Percentiles rank a stretch among this genome's conserved stretches.
Evolutionary conservation across 768 basidiomycete species (phyloP).

Genomic region (Amanita polypyramis): DNA sequence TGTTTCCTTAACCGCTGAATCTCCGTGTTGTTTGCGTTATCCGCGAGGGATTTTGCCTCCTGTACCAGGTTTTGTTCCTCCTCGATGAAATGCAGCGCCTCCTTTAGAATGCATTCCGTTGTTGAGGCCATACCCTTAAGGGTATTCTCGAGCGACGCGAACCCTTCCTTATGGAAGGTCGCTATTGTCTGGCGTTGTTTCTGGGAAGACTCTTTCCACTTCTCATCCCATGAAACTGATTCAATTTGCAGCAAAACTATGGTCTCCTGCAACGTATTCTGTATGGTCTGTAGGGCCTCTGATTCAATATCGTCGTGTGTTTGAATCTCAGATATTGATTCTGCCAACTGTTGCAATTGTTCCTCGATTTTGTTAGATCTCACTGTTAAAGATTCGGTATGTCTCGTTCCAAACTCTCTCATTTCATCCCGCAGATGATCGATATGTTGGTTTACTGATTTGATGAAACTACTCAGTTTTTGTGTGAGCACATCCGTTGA

Average conservation of each 20-base stretch:
- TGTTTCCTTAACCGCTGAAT: conserved; percentile 35
- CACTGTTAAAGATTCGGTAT: conserved; percentile 40
- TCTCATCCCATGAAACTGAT: conserved; percentile 45
- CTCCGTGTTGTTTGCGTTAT: conserved; percentile 21
- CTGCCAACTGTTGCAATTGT: conserved; percentile 44
- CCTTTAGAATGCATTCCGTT: conserved; percentile 48
- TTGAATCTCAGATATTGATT: conserved; percentile 42
- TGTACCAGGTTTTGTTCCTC: conserved; percentile 40
- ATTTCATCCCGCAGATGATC: conserved; percentile 44
- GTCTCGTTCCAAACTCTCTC: conserved; percentile 42
- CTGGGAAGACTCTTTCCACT: conserved; percentile 38
- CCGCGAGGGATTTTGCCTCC: conserved; percentile 38
- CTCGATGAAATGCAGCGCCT: conserved; percentile 46
- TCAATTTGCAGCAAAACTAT: conserved; percentile 40
- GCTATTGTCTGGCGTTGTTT: conserved; percentile 37
- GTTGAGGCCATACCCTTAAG: conserved; percentile 48
- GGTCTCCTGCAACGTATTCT: conserved; percentile 38
- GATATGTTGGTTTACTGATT: conserved; percentile 42
- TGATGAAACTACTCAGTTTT: conserved; percentile 53
- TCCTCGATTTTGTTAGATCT: conserved; percentile 46
- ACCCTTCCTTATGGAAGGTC: conserved; percentile 30
- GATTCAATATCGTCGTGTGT: conserved; percentile 44
- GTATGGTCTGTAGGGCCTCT: conserved; percentile 39
- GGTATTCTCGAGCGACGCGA: conserved; percentile 44
- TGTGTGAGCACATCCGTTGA: conserved; percentile 43